These are phyloP conservation scores for Pugionium cornutum DNA, from an alignment of 345 rosid species.

Conservation along the genomic window DNA sequence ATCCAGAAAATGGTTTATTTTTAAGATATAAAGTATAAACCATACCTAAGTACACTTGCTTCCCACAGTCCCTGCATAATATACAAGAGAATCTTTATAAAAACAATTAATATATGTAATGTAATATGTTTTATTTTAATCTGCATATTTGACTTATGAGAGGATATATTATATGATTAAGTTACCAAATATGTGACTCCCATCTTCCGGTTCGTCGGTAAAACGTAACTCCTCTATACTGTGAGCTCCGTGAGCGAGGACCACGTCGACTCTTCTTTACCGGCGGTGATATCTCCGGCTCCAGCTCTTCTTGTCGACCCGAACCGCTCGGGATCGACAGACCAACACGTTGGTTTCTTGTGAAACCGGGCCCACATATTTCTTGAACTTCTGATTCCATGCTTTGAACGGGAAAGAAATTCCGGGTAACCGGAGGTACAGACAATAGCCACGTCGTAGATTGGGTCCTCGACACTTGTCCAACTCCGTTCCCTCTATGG, in stretches of 20 bases:
- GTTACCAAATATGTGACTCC: conserved; percentile 98
- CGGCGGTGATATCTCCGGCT: conserved; percentile 56
- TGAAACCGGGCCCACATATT: conserved; percentile 46
- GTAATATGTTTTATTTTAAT: too few species aligned
- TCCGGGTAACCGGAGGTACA: conserved; percentile 64
- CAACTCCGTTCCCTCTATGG: conserved; percentile 60
- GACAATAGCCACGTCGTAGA: conserved; percentile 8
- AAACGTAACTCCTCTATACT: conserved; percentile 85
- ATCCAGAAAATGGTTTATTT: conserved; percentile 22
- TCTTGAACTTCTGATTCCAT: conserved; percentile 20
- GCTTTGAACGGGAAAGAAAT: conserved; percentile 72
- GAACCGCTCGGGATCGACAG: conserved; percentile 55
- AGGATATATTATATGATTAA: background rate
- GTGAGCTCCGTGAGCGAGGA: conserved; percentile 95
- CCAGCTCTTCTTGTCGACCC: conserved; percentile 30
- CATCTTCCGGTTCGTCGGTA: conserved; percentile 51
- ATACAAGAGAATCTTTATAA: background rate
- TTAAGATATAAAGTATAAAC: conserved; percentile 14
- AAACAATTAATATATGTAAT: too few species aligned
- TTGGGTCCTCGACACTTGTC: conserved; percentile 51
- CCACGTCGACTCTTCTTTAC: conserved; percentile 90
- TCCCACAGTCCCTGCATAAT: conserved; percentile 93
- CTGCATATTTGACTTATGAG: too few species aligned
- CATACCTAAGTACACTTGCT: conserved; percentile 96
- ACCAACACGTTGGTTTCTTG: conserved; percentile 67